Evolutionary conservation across 345 rosid species (phyloP), one percentile per base, ranked within the genome.

Genomic region (Sisymbrium irio): DNA sequence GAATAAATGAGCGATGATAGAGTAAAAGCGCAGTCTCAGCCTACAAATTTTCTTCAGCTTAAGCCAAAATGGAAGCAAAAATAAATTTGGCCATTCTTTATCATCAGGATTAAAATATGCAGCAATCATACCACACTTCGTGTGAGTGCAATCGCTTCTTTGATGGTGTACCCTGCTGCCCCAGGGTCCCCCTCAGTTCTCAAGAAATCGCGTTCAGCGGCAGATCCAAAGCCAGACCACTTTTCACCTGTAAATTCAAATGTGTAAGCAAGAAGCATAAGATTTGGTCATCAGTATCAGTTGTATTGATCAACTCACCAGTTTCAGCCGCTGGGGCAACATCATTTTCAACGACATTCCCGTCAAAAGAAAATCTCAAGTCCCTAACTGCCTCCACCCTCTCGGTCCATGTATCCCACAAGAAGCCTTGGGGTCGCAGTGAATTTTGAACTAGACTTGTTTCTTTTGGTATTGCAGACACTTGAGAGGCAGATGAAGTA

Each of bases 171-270:
- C 39, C 98, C 97, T 15, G 80, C 84, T 39, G 93, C 96, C 27
- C 87, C 96, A 59, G 98, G 98, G 69, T 94, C 96, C 19, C 98
- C 98, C 45, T 89, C 97, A 77, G 95, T 88, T 62, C 95, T 83
- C 77, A 94, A 77, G 74, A 82, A 79, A 82, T 94, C 97, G 11
- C 98, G 93, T 39, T 84, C 91, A 69, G 72, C 76, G 61, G 86
- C 88, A 85, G 68, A 73, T 74, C 77, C 83, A 83, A 41, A 57
- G 61, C 67, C 72, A 47, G 49, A 58, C 82, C 61, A 62, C 36
- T 55, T 50, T 72, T 71, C 81, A 75, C 89, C 96, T 88, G 78
- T 50, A 73, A 63, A 79, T 35, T 47, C 65, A 73, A 25, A 61
- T 41, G 36, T 30, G 58, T 64, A n/a, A 42, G 47, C n/a, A 53